Evolutionary conservation across 352 stramenopile species (phyloP).

Genomic region (Pythium angustatum): DNA sequence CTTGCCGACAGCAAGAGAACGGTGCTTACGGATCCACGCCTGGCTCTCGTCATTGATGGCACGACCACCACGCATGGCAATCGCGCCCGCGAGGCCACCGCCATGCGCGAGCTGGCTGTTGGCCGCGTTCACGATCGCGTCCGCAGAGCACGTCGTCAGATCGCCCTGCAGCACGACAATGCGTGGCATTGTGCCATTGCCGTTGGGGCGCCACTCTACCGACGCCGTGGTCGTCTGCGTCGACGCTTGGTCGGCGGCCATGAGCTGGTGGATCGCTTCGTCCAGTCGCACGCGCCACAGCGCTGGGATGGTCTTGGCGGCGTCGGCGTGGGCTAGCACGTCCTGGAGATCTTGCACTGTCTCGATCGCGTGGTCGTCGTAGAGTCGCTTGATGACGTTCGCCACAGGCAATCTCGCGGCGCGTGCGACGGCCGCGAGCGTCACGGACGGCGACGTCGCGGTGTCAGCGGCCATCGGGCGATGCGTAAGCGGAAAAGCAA

Average conservation of each 20-base stretch:
- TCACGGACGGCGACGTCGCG: neutral
- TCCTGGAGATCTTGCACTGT: neutral
- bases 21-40: slow-evolving; percentile 33
- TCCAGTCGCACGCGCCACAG: slow-evolving; percentile 11
- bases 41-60: slow-evolving; percentile 33
- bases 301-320: neutral
- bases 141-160: slow-evolving; percentile 34
- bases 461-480: neutral
- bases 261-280: neutral
- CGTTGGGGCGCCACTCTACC: neutral
- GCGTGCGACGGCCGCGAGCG: neutral
- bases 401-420: neutral
- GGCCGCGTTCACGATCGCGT: slow-evolving; percentile 51
- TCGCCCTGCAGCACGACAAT: slow-evolving; percentile 44
- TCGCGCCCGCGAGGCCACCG: slow-evolving; percentile 38
- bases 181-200: neutral
- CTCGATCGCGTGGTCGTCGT: slow-evolving; percentile 6
- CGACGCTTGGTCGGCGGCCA: too few species aligned
- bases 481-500: neutral
- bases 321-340: slow-evolving; percentile 1
- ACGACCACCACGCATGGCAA: slow-evolving; percentile 29
- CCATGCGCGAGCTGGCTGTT: slow-evolving; percentile 38
- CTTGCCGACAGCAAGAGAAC: slow-evolving; percentile 30
- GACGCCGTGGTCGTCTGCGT: neutral
- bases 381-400: slow-evolving; percentile 1